Evolutionary conservation across 2,329 filamentous ascomycete species (phyloP), one percentile per base, ranked within the genome.

Genomic region (Trichophyton rubrum): DNA sequence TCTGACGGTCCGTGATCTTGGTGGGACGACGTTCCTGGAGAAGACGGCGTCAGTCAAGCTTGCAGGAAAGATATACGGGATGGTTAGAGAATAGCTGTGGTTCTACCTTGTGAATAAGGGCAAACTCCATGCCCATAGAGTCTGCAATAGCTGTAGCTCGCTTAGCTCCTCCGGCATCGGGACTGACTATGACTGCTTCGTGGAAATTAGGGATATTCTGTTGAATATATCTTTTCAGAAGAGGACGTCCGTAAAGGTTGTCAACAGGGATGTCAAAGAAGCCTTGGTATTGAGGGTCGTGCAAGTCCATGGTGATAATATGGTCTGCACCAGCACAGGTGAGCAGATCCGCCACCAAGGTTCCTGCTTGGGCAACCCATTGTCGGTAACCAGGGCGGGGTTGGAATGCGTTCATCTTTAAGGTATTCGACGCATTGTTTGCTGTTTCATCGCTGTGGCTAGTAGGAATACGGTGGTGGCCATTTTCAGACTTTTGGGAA

Each of bases 241-340:
- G 68, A 40, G 77, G 77, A 58, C 77, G 71, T 13, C 76, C 92
- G 76, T 97, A 97, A 17, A 99, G 81, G 73, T 99, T 99, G 77
- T 99, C 93, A 61, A 99, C 93, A 1, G 93, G 93, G 62, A 97
- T 96, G 71, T 99, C 92, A 71, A 99, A 97, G 80, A 96, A 99
- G 59, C 93, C 93, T 75, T 99, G 93, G 71, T 97, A 97, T 75
- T 99, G 90, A 47, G 90, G 88, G 73, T 96, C 92, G 72, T 93
- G 90, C 59, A 99, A 82, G 71, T 99, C 93, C 88, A 99, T 95
- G 35, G 92, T 96, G 72, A 97, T 96, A 71, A 93, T 86, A 74
- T 97, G 93, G 73, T 99, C 92, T 53, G 93, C 90, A 65, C 93
- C 93, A 64, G 93, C 92, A 75, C 91, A 96, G 45, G 90, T 96